Evolutionary conservation across 2,329 filamentous ascomycete genomes (phyloP).

Genomic region (Aspergillus intermedius): DNA sequence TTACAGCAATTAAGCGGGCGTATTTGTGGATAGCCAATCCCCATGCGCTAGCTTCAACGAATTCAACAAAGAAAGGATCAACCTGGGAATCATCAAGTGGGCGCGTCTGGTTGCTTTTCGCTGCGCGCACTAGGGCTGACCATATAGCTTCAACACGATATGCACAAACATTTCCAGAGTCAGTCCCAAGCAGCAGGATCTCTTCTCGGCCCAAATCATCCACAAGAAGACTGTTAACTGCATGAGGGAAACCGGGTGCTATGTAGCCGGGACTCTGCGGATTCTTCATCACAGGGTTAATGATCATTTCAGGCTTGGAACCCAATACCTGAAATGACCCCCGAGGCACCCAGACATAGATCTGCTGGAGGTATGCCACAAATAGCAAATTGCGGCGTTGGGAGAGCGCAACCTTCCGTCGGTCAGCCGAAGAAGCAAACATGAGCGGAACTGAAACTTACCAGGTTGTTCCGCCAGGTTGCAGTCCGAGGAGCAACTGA

Average conservation of each 20-base stretch:
- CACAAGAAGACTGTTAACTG: constrained; percentile 62
- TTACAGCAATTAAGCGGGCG: constrained; percentile 80
- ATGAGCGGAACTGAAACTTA: constrained; percentile 13
- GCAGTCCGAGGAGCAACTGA: constrained; percentile 25
- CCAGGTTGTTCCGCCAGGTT: constrained; percentile 41
- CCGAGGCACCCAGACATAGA: constrained; percentile 41
- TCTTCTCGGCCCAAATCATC: constrained; percentile 65
- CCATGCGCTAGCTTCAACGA: constrained; percentile 77
- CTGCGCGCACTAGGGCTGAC: constrained; percentile 37
- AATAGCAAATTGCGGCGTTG: constrained; percentile 44
- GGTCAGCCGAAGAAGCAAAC: constrained; percentile 4
- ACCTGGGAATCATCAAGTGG: constrained; percentile 30
- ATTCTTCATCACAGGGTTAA: constrained; percentile 37
- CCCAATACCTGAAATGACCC: constrained; percentile 36
- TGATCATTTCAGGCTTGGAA: constrained; percentile 33
- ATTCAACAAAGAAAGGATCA: constrained; percentile 62
- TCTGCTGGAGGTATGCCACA: constrained; percentile 33
- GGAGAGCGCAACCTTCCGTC: constrained; percentile 35
- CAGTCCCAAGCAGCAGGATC: constrained; percentile 60
- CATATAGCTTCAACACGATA: constrained; percentile 56
- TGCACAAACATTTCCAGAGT: constrained; percentile 68
- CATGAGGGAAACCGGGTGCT: constrained; percentile 49
- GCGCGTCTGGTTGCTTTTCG: constrained; percentile 11
- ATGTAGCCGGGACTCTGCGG: constrained; percentile 47
- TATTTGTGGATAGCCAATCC: constrained; percentile 74